Base-by-base conservation (phyloP, 2,329 filamentous ascomycete species). In the Clarireedia homoeocarpa region DNA sequence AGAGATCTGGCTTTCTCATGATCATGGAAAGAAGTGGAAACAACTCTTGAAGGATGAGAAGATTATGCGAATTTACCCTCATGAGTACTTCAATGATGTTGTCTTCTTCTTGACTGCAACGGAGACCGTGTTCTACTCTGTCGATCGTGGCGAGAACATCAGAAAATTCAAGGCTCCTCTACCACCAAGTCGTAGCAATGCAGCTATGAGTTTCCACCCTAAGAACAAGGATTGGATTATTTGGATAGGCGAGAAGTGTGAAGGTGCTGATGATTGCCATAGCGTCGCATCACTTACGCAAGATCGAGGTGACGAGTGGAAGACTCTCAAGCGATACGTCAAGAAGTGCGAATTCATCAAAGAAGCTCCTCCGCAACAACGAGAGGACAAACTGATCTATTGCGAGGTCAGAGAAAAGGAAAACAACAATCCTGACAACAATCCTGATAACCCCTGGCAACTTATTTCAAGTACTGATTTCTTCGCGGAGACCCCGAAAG, bases 1-100 rank as follows among this genome's bases (percentile, higher is more conserved):
- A 36, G n/a, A 39, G 2, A 77, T 95, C 17, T 91, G 79, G 71
- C 78, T 95, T 55, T 88, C 89, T 0, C 81, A 84, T 53, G 84
- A 99, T 68, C 92, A 96, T 66, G 94, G 94, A 66, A 95, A 95
- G 73, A 84, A 74, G 2, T 99, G 94, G 92, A 75, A 83, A 24
- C 75, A 78, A 53, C 84, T 85, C 46, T 78, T 95, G 2, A 77
- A 88, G 56, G 82, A 83, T 34, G 83, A 91, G 62, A 75, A 83
- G 2, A 82, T 97, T 56, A 74, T 79, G 46, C 77, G 74, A 20
- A 89, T 99, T 62, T 80, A 86, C 56, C 88, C 87, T 24, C 90
- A 99, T 68, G 77, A 77, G 48, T 88, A 91, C 71, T 86, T 89
- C 71, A 90, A 88, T 65, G 90, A 96, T 67, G 80, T 85, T 42